Conservation (phyloP, 148 eudicot genomes). For the Euryodendron excelsum region DNA sequence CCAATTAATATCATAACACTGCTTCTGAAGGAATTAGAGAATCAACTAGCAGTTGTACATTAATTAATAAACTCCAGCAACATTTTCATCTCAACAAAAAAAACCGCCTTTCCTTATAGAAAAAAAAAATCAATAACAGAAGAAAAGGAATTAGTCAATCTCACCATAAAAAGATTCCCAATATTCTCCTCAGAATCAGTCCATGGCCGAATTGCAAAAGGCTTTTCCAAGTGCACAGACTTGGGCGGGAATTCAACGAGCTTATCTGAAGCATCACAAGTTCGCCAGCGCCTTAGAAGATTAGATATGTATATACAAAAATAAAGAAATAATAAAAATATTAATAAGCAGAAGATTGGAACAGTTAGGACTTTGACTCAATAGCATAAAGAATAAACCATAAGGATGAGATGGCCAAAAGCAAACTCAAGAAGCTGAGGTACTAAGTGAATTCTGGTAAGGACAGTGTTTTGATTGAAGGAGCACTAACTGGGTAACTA, state of each 20-base stretch:
- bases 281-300: background rate
- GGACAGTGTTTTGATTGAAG: too few relatives aligned
- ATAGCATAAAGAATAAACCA: background rate
- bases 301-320: background rate
- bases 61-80: background rate
- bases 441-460: background rate
- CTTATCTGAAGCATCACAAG: conserved; percentile 43
- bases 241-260: conserved; percentile 73
- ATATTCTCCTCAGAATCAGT: conserved; percentile 69
- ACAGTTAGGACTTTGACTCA: background rate
- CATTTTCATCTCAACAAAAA: background rate
- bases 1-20: background rate
- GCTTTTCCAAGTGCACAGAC: conserved; percentile 66
- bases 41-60: background rate
- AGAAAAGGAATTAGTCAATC: conserved; percentile 13
- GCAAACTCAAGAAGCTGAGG: background rate
- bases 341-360: background rate
- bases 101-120: background rate
- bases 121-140: background rate
- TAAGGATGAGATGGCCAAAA: background rate
- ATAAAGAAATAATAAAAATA: background rate
- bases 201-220: conserved; percentile 76
- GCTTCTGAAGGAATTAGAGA: background rate
- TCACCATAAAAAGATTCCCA: conserved; percentile 92
- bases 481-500: too few relatives aligned